phyloP scores from a whole-genome alignment of 495 filamentous ascomycete species.

The Cryomyces antarcticus region DNA sequence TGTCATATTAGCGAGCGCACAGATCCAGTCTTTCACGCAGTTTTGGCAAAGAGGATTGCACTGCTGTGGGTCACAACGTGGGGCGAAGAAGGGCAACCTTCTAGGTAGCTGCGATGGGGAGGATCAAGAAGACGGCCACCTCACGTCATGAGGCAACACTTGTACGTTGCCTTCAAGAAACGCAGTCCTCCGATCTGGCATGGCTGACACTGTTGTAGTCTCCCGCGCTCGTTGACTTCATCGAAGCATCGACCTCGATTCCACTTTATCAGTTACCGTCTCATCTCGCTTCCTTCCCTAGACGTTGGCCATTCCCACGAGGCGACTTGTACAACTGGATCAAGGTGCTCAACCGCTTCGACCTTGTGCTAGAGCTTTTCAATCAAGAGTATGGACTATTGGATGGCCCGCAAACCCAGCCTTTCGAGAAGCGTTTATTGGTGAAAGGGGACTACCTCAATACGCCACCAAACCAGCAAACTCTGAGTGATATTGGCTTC shows the following conservation, averaged over 20 bases:
- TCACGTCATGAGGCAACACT: constrained; percentile 83
- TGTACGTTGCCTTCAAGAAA: constrained; percentile 32
- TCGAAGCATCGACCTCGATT: constrained; percentile 42
- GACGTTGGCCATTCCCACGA: constrained; percentile 85
- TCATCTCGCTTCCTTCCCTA: constrained; percentile 60
- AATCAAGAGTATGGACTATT: constrained; percentile 64
- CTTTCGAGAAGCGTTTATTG: constrained; percentile 46
- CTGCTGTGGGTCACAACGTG: background rate
- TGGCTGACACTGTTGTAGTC: constrained; percentile 36
- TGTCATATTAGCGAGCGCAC: background rate
- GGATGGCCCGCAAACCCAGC: constrained; percentile 57
- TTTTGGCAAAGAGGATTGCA: background rate
- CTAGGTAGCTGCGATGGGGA: constrained; percentile 43
- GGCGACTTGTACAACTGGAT: constrained; percentile 99
- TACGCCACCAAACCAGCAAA: constrained; percentile 6
- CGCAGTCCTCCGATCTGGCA: background rate
- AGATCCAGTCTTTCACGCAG: background rate
- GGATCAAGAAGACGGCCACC: constrained; percentile 88
- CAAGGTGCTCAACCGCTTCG: constrained; percentile 80
- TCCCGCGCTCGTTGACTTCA: constrained; percentile 63
- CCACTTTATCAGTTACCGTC: constrained; percentile 56
- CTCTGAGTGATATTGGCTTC: constrained; percentile 36
- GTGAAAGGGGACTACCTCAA: constrained; percentile 24
- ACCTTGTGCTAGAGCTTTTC: constrained; percentile 64
- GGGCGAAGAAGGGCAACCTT: constrained; percentile 8